Evolutionary conservation across 1,284 basidiomycete genomes (phyloP), one percentile per base, ranked within the genome.

Genomic region (Polyporus tsugae): DNA sequence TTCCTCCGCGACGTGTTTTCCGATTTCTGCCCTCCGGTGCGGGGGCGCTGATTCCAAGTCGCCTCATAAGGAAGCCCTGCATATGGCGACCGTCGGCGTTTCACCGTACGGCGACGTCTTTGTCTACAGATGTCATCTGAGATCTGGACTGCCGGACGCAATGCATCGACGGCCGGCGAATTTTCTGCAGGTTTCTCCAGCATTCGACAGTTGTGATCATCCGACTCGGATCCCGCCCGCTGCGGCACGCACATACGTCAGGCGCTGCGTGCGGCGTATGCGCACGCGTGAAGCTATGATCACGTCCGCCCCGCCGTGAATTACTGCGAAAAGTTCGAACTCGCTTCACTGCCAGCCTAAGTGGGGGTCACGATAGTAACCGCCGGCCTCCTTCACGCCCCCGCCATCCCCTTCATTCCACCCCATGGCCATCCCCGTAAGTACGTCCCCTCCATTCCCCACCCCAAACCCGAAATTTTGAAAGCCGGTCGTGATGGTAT

Each of bases 361-460:
- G n/a, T 3, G 5, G 46, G 22, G 2, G 22, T 25, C 22, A 2
- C 46, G 11, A 49, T 4, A 13, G 46, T 13, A 49, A 19, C 25
- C 62, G 68, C 65, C 65, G 64, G 64, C 64, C 42, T 52, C 59
- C 66, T 67, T 64, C 66, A 64, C 62, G 25, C 58, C 38, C 36
- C 7, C 19, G 6, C 17, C 22, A 7, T n/a, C 22, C 38, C 58
- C 38, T 15, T 25, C 46, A 49, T 38, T 39, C 58, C 38, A 17
- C 38, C 38, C 19, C 15, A 1, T 5, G 36, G 17, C 19, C 22
- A 9, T 4, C 13, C n/a, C n/a, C n/a, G n/a, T n/a, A n/a, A n/a
- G n/a, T n/a, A n/a, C n/a, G n/a, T n/a, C n/a, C 38, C 58, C 38
- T 0, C 15, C 22, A 49, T 38, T 19, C 38, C 38, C 57, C 57